Evolutionary conservation across 768 basidiomycete genomes (phyloP).

Genomic region (Lyophyllum semitale): DNA sequence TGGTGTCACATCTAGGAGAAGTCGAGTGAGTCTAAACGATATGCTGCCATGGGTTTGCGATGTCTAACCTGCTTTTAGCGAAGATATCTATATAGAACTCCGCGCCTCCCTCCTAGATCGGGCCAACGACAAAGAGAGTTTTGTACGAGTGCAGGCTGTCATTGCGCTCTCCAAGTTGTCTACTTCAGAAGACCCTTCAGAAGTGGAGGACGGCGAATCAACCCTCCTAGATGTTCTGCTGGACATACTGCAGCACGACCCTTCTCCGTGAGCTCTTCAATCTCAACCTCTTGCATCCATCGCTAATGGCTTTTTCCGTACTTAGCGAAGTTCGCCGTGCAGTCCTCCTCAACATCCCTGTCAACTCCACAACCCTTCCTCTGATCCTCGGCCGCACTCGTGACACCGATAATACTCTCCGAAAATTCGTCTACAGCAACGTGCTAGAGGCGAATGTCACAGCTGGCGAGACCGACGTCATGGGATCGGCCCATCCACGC

Average conservation of each 20-base stretch:
- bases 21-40: slow-evolving; percentile 66
- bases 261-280: slow-evolving; percentile 61
- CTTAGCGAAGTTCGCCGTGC: slow-evolving; percentile 85
- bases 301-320: neutral
- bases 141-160: slow-evolving; percentile 78
- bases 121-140: slow-evolving; percentile 74
- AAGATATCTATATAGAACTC: slow-evolving; percentile 69
- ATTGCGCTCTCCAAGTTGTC: slow-evolving; percentile 79
- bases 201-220: slow-evolving; percentile 50
- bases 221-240: slow-evolving; percentile 63
- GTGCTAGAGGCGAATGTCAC: slow-evolving; percentile 50
- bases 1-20: slow-evolving; percentile 79
- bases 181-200: slow-evolving; percentile 64
- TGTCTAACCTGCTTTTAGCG: slow-evolving; percentile 44
- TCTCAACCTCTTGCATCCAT: neutral
- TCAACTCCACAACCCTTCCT: slow-evolving; percentile 56
- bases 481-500: slow-evolving; percentile 64
- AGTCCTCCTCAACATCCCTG: slow-evolving; percentile 69
- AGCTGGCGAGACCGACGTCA: slow-evolving; percentile 22
- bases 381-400: slow-evolving; percentile 74
- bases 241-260: slow-evolving; percentile 69
- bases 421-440: slow-evolving; percentile 70
- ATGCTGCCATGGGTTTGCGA: neutral
- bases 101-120: slow-evolving; percentile 69
- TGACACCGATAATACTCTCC: slow-evolving; percentile 75